phyloP scores from a whole-genome alignment of 148 eudicot genomes.

The Persicaria tinctoria region DNA sequence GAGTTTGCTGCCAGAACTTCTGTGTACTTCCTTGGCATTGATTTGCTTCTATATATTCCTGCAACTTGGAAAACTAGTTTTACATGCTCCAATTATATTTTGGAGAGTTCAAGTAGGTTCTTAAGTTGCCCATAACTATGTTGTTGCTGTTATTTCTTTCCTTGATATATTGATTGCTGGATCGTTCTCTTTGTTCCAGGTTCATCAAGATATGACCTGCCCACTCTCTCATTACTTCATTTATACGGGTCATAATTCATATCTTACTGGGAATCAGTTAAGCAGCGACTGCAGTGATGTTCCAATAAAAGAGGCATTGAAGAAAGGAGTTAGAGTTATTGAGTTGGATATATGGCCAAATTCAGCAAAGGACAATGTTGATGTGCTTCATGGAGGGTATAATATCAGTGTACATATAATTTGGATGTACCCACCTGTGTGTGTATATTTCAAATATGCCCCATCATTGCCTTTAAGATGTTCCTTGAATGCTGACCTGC shows the following conservation, averaged over 20 bases:
- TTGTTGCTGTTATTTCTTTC: neutral
- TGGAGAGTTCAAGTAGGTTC: neutral
- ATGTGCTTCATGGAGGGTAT: constrained; percentile 78
- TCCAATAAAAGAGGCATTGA: constrained; percentile 60
- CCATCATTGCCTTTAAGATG: neutral
- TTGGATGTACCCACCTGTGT: neutral
- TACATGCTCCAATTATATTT: too few relatives aligned
- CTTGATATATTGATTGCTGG: neutral
- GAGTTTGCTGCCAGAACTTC: too few relatives aligned
- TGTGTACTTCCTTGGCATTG: too few relatives aligned
- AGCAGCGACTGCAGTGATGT: constrained; percentile 78
- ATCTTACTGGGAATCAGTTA: constrained; percentile 78
- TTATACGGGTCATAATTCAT: constrained; percentile 86
- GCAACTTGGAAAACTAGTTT: too few relatives aligned
- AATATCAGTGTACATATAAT: neutral
- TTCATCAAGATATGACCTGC: constrained; percentile 74
- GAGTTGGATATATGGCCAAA: constrained; percentile 94
- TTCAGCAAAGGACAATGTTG: constrained; percentile 46
- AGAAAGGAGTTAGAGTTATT: constrained; percentile 76
- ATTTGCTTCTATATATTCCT: too few relatives aligned
- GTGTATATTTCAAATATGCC: neutral
- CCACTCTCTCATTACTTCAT: constrained; percentile 86
- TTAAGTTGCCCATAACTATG: neutral
- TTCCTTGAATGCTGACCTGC: too few relatives aligned
- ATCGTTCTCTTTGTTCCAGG: constrained; percentile 27